These are phyloP conservation scores for Pichia sp. DNA, from an alignment of 1,139 yeast genomes.

Conservation along the genomic window DNA sequence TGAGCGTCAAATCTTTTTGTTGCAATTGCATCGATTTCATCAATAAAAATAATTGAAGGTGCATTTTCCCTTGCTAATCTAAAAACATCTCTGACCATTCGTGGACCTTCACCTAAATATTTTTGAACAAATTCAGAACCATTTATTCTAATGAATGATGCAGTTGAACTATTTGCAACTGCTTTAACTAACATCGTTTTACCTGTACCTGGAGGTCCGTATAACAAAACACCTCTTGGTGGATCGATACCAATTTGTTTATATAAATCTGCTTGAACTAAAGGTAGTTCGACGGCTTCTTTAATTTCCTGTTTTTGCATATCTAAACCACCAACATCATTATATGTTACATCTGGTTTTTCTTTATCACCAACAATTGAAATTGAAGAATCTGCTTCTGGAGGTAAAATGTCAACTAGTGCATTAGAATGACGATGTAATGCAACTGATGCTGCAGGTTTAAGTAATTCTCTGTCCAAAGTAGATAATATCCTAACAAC, in stretches of 20 bases:
- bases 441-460: constrained; percentile 94
- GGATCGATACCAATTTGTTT: constrained; percentile 99
- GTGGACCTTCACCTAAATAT: constrained; percentile 97
- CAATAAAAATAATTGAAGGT: constrained; percentile 94
- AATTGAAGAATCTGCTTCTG: constrained; percentile 96
- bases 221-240: constrained; percentile 92
- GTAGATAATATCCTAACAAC: constrained; percentile 94
- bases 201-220: constrained; percentile 99
- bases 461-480: constrained; percentile 86
- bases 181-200: constrained; percentile 99
- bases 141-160: constrained; percentile 91
- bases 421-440: constrained; percentile 98
- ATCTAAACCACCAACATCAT: constrained; percentile 97
- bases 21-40: constrained; percentile 98
- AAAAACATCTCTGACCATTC: constrained; percentile 99
- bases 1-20: constrained; percentile 99
- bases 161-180: constrained; percentile 94
- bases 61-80: constrained; percentile 95
- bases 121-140: constrained; percentile 98
- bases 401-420: constrained; percentile 92
- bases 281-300: constrained; percentile 96
- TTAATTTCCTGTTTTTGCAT: constrained; percentile 99
- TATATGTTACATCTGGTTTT: constrained; percentile 62
- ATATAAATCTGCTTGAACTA: constrained; percentile 92
- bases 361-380: constrained; percentile 93